Base-by-base conservation (phyloP, 441 rosid genomes). In the Isatis lusitanica region DNA sequence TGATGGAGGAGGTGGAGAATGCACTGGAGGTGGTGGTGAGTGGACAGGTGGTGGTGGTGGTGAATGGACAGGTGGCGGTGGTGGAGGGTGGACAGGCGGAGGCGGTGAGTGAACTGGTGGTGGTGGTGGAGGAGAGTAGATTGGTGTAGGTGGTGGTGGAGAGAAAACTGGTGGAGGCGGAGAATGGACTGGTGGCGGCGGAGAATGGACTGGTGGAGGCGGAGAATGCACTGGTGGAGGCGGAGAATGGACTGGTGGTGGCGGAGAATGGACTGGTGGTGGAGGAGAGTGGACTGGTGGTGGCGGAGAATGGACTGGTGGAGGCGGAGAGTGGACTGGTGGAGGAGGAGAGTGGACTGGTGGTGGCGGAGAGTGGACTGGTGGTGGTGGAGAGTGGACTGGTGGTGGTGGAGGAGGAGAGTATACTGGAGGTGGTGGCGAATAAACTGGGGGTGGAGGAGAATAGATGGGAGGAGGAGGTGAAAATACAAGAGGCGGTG, bases 371-470 rank as follows among this genome's bases (percentile, higher is more conserved):
- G 68, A 50, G 0, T 63, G 46, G 13, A 66, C 42, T 3, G 62
- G 62, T 15, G 61, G 66, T 9, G 66, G 75, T 0, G 65, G 73
- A 17, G 73, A 68, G 5, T 58, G 10, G 6, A 55, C 46, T 0
- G 74, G 80, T 1, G 77, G 46, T 9, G 73, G 73, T 2, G 50
- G 62, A 0, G 74, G 79, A 7, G 75, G 75, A 13, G 75, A 71
- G 28, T 62, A 12, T 12, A 62, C 46, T 0, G 69, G 74, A 7
- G 68, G 75, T 52, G 75, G 72, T 16, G 65, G 68, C 0, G 17
- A 1, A 7, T 53, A 11, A 2, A 68, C 33, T 1, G 75, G 75
- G 6, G 66, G 74, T 15, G 75, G 68, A 7, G 68, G 75, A 51
- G 68, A 61, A 28, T 61, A 24, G 5, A 71, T 26, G 7, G 60